Evolutionary conservation across 768 basidiomycete genomes (phyloP), one percentile per base, ranked within the genome.

Genomic region (Mycena albidolilacea): DNA sequence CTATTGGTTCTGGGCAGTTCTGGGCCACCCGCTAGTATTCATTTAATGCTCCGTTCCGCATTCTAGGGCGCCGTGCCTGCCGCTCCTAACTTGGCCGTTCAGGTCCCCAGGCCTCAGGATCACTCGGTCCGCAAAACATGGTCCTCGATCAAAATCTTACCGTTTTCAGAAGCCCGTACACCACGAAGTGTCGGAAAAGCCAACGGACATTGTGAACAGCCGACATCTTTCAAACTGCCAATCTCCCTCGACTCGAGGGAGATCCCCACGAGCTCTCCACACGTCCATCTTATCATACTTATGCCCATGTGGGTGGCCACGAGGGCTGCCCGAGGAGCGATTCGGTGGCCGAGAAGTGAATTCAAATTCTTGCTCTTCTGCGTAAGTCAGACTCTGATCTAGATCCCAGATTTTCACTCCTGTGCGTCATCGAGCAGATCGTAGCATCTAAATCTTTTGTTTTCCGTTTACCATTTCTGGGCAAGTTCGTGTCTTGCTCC

Each of bases 91-190:
- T 64, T 52, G 38, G 54, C 38, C 2, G 19, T 60, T 7, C 7
- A 17, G 30, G 17, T 11, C 1, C 5, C 17, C 12, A 12, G 44
- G 12, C 6, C 37, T 61, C 64, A 71, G 70, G 64, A 66, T 8
- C 59, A 65, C 48, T 23, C 70, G 70, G 64, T 66, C 70, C 70
- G 70, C 60, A 39, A 19, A n/a, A 23, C 23, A n/a, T 41, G 30
- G 6, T 54, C 70, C 70, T 71, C 70, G 70, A 71, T 71, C 70
- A 65, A 71, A 61, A 59, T 17, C 9, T 38, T 59, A 17, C 54
- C 62, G 58, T n/a, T 60, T 59, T 5, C 21, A 41, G 39, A 50
- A 35, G 15, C n/a, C 64, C 44, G 38, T n/a, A 7, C 19, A 11
- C 48, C 70, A 66, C 64, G 70, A 50, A 66, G 48, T 19, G 59